Evolutionary conservation across 139 green algal species (phyloP), one percentile per base, ranked within the genome.

Genomic region (Edaphochlamys debaryana): DNA sequence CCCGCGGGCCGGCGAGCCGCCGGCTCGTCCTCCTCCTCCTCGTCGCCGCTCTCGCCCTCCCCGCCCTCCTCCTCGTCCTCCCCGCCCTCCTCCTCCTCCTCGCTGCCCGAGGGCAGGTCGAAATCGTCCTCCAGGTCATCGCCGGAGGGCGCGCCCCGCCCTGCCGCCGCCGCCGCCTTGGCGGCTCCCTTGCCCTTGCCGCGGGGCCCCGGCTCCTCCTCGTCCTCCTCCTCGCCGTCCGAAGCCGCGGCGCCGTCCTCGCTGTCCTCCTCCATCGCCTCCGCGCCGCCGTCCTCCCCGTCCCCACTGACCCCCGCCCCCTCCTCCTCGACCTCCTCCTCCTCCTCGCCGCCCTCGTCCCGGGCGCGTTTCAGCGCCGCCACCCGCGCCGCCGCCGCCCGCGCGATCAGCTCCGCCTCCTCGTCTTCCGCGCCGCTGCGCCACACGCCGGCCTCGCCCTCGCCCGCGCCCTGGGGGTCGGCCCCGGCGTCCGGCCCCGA

Each of bases 121-220:
- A 82, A 83, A 25, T 86, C 85, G 34, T 86, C 79, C 37, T 82
- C 63, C 34, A 75, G 32, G n/a, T 77, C 86, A 50, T 83, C 68
- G 2, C 23, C 23, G 38, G 40, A 29, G 38, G 45, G 27, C 41
- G 40, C 13, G 40, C 50, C 64, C 56, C 63, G 64, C 45, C 67
- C 67, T 9, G 19, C 67, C 8, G 67, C 69, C 4, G 42, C 69
- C 1, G 29, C 40, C 41, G 27, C 41, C 29, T 38, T 58, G 42
- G n/a, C n/a, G n/a, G n/a, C n/a, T n/a, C n/a, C n/a, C n/a, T n/a
- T n/a, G n/a, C n/a, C n/a, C n/a, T n/a, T n/a, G n/a, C n/a, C n/a
- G n/a, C n/a, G n/a, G n/a, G n/a, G n/a, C n/a, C n/a, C n/a, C n/a
- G n/a, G n/a, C n/a, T n/a, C 72, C 42, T 36, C 8, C 19, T 67